These are phyloP conservation scores for Alternaria dauci DNA, from an alignment of 2,329 filamentous ascomycete species.

Conservation along the genomic window DNA sequence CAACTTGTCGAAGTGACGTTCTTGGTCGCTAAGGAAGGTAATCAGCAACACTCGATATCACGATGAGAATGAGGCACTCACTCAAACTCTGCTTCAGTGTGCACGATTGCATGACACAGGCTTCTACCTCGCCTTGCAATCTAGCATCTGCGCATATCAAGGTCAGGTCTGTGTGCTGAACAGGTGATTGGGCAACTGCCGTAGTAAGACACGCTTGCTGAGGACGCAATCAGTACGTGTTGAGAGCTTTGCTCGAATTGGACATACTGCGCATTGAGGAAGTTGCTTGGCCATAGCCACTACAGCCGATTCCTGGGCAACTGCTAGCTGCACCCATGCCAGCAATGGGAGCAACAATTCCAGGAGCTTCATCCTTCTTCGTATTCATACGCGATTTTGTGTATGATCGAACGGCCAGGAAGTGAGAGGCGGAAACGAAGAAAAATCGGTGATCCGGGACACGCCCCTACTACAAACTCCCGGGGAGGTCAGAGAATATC, in stretches of 20 bases:
- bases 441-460: constrained; percentile 5
- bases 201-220: constrained; percentile 27
- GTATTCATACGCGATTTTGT: constrained; percentile 4
- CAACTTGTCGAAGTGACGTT: constrained; percentile 54
- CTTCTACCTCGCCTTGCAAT: constrained; percentile 21
- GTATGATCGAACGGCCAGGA: neutral
- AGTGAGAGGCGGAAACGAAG: neutral
- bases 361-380: constrained; percentile 25
- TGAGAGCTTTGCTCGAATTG: neutral
- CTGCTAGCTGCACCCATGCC: constrained; percentile 22
- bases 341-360: constrained; percentile 28
- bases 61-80: constrained; percentile 4
- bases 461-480: constrained; percentile 2
- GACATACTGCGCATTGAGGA: constrained; percentile 33
- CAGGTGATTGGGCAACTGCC: constrained; percentile 21
- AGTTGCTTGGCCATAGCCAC: constrained; percentile 21
- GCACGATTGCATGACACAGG: constrained; percentile 24
- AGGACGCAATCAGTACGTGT: constrained; percentile 3
- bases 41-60: constrained; percentile 2
- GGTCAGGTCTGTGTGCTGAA: constrained; percentile 17
- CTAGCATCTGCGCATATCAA: constrained; percentile 29
- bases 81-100: constrained; percentile 28
- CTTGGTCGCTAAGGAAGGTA: constrained; percentile 47
- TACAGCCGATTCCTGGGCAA: constrained; percentile 25
- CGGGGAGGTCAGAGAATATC: constrained; percentile 6